phyloP scores from a whole-genome alignment of 148 eudicot genomes.

The Amaranthus cruentus region DNA sequence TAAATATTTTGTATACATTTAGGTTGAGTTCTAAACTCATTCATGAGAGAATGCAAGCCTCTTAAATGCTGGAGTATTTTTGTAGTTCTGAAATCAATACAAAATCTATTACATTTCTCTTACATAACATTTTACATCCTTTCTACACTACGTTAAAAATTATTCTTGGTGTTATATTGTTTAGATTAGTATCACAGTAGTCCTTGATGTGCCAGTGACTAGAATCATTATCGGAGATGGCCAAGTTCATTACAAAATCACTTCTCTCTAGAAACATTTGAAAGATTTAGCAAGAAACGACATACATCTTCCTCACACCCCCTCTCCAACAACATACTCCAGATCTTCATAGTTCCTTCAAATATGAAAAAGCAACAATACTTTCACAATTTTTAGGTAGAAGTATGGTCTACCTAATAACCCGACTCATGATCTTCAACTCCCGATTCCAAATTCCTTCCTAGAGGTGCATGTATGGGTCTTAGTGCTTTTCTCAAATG shows the following conservation, averaged over 20 bases:
- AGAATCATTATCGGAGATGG: too few species aligned
- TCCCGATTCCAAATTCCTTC: not conserved
- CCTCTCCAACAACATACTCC: not conserved
- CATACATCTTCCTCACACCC: not conserved
- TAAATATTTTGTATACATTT: too few species aligned
- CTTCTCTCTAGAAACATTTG: not conserved
- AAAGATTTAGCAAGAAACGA: not conserved
- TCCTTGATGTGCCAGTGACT: too few species aligned
- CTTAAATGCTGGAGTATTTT: too few species aligned
- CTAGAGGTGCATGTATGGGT: not conserved
- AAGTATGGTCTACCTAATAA: not conserved
- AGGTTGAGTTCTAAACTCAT: too few species aligned
- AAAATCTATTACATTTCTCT: too few species aligned
- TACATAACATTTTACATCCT: too few species aligned
- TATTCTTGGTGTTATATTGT: too few species aligned
- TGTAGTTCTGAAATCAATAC: too few species aligned
- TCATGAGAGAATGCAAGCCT: too few species aligned
- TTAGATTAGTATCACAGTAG: too few species aligned
- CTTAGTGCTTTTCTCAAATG: not conserved
- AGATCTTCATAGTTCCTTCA: not conserved
- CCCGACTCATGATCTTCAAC: not conserved
- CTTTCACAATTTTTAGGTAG: not conserved
- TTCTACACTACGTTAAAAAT: too few species aligned
- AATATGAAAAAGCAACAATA: not conserved
- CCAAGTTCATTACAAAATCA: not conserved